phyloP scores from a whole-genome alignment of 257 asterid species.

The Scutellaria minor region DNA sequence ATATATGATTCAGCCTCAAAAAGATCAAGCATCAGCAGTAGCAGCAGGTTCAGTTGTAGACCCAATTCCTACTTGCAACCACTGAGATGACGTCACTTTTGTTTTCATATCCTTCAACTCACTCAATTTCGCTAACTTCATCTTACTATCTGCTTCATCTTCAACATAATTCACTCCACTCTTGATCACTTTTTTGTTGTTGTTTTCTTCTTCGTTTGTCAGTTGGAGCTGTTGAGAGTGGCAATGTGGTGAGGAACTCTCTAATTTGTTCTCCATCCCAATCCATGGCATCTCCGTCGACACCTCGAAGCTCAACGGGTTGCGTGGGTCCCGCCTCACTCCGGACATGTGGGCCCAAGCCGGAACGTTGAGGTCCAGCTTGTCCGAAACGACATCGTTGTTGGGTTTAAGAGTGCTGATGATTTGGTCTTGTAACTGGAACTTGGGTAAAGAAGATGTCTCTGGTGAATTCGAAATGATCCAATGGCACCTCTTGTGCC shows the following conservation, averaged over 20 bases:
- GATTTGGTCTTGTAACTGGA: conserved; percentile 46
- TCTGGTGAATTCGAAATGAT: conserved; percentile 68
- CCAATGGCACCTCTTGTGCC: conserved; percentile 98
- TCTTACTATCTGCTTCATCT: conserved; percentile 72
- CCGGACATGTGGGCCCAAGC: conserved; percentile 63
- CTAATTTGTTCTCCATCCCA: conserved; percentile 3
- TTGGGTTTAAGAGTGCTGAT: conserved; percentile 8
- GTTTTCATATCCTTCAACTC: conserved; percentile 52
- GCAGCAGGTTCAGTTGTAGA: conserved; percentile 50
- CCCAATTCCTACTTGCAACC: conserved; percentile 93
- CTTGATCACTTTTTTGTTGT: conserved; percentile 25
- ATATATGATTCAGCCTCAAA: not conserved
- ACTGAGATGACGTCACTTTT: conserved; percentile 55
- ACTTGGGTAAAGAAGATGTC: conserved; percentile 47
- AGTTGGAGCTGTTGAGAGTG: not conserved
- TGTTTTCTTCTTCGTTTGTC: not conserved
- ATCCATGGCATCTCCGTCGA: conserved; percentile 65
- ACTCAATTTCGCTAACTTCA: conserved; percentile 63
- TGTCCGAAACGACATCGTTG: conserved; percentile 33
- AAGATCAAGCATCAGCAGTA: conserved; percentile 23
- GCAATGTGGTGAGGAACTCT: not conserved
- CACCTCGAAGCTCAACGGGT: conserved; percentile 69
- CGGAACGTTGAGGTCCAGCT: conserved; percentile 79
- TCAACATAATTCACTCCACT: conserved; percentile 36
- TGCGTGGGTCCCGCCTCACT: conserved; percentile 55